Conservation (phyloP, 306 rosid genomes). For the Quercus suber region DNA sequence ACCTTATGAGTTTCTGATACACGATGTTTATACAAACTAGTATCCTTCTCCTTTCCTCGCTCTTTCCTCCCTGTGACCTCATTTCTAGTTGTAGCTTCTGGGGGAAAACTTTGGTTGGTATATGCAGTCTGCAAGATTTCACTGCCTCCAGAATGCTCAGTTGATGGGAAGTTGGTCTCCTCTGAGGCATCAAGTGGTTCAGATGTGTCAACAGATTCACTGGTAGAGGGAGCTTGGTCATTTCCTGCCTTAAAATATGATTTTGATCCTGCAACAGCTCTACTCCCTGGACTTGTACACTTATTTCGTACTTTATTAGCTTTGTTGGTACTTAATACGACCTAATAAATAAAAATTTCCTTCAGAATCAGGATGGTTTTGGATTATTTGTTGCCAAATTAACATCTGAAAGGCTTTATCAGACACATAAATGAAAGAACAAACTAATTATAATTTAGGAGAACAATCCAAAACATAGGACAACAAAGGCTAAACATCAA, state of each 20-base stretch:
- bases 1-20: conserved; percentile 27
- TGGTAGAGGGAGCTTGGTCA: conserved; percentile 16
- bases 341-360: conserved; percentile 25
- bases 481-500: background rate
- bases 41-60: conserved; percentile 32
- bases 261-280: conserved; percentile 21
- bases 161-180: conserved; percentile 12
- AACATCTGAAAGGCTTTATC: background rate
- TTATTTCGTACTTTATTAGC: conserved; percentile 26
- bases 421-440: background rate
- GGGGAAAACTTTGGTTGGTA: conserved; percentile 11
- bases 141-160: conserved; percentile 23
- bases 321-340: conserved; percentile 22
- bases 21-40: conserved; percentile 17
- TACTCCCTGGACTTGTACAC: conserved; percentile 30
- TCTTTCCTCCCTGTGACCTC: conserved; percentile 27
- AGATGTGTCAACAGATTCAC: conserved; percentile 10
- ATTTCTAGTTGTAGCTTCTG: conserved; percentile 14
- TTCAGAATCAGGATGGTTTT: conserved; percentile 2
- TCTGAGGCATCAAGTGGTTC: conserved; percentile 11
- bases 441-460: background rate
- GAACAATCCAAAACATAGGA: background rate
- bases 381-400: background rate
- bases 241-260: conserved; percentile 31
- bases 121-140: conserved; percentile 27